Evolutionary conservation across 2,329 filamentous ascomycete species (phyloP), one percentile per base, ranked within the genome.

Genomic region (Aspergillus melleus): DNA sequence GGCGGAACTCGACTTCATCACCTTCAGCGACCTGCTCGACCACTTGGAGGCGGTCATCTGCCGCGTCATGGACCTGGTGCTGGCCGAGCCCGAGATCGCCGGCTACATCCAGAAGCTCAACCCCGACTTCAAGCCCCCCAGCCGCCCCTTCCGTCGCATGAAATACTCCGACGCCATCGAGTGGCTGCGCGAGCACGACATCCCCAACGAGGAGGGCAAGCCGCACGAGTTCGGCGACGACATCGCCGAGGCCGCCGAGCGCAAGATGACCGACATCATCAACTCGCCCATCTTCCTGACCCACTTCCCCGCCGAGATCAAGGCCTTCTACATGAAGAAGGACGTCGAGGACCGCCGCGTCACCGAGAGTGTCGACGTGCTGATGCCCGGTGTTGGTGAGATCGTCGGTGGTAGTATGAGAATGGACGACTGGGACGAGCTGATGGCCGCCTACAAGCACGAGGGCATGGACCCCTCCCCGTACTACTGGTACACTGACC

Each of bases 401-500:
- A 96, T 98, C 72, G 92, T 98, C 2, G 94, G 95, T 63, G 95
- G 94, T 5, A 92, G 88, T 68, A 98, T 99, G 94, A 92, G 95
- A 77, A 96, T 97, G 86, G 88, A 93, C 73, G 88, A 91, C 74
- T 92, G 91, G 74, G 90, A 96, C 14, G 92, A 96, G 82, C 81
- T 97, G 66, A 88, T 97, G 83, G 88, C 84, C 24, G 95, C 91
- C 1, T 99, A 96, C 76, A 87, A 92, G 77, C 87, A 89, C 63
- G 90, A 97, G 79, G 89, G 89, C 46, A 96, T 98, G 75, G 87
- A 91, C 69, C 87, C 92, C 20, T 86, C 85, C 68, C 88, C 89
- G 50, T 98, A 98, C 81, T 98, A 96, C 84, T 99, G 95, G 95
- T 99, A 98, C 81, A 96, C 92, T 32, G 95, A 97, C 80, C 92